Evolutionary conservation across 2,329 filamentous ascomycete species (phyloP), one percentile per base, ranked within the genome.

Genomic region (Sclerotinia spermophila): DNA sequence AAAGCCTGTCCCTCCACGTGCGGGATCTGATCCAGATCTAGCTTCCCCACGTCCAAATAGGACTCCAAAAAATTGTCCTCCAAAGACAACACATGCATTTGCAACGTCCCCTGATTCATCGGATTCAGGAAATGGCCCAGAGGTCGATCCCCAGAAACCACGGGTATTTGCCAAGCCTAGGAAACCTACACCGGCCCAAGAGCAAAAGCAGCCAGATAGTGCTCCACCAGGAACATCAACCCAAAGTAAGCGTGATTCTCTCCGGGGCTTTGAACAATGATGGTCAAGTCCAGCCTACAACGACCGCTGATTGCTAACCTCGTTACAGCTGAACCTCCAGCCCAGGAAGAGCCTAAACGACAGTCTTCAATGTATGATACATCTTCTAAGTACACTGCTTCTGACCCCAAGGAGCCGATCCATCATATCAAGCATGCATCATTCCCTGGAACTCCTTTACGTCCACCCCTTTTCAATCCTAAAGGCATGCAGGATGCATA

Each of bases 341-440:
- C 66, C n/a, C 68, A 27, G 55, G 60, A 67, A 48, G 61, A 71
- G 66, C n/a, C 58, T 58, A 42, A 75, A 74, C 60, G 67, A 65
- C 71, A 75, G 68, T 59, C 71, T 53, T 76, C 76, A 75, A 79
- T 78, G 77, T 79, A 78, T 75, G 77, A 70, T 61, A 73, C 66
- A 64, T 69, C 65, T 66, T 56, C 60, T 66, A 70, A n/a, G 51
- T 70, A 66, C 55, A 42, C 40, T 35, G 27, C 51, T 70, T 55
- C 61, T 58, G 33, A 70, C 44, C 30, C 40, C 35, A 58, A 30
- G 60, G 68, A 66, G 59, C 68, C 38, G 21, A 42, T 27, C 44
- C 40, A 44, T 48, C 30, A 66, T 56, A n/a, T 48, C 48, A 70
- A 70, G 51, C 60, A 44, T 66, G 60, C 68, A 45, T 66, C 68